These are phyloP conservation scores for Phaeosphaeria sp. DNA, from an alignment of 2,329 filamentous ascomycete genomes.

Conservation along the genomic window DNA sequence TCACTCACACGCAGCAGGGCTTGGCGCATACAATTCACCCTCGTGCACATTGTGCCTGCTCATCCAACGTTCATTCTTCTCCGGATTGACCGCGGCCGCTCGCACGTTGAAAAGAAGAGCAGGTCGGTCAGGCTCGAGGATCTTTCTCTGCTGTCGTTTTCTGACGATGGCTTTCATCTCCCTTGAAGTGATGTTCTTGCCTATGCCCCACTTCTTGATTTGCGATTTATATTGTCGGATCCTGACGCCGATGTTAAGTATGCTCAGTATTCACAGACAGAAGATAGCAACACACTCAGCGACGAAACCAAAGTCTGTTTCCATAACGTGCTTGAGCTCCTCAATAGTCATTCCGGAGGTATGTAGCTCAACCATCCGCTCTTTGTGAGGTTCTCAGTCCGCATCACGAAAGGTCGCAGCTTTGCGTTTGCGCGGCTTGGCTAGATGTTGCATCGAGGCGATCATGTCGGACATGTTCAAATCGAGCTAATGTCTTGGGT, in stretches of 20 bases:
- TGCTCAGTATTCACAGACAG: not conserved
- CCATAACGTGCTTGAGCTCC: not conserved
- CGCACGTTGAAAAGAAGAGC: slow-evolving; percentile 15
- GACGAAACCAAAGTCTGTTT: not conserved
- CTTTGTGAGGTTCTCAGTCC: slow-evolving; percentile 15
- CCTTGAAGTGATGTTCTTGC: slow-evolving; percentile 27
- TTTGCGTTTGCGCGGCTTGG: slow-evolving; percentile 20
- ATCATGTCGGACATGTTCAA: no score
- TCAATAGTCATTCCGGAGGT: not conserved
- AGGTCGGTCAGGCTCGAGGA: slow-evolving; percentile 14
- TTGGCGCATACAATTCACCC: slow-evolving; percentile 17
- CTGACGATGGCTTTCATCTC: slow-evolving; percentile 27
- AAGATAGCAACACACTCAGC: not conserved
- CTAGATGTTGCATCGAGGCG: slow-evolving; percentile 6
- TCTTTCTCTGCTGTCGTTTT: slow-evolving; percentile 20
- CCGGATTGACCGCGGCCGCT: slow-evolving; percentile 11
- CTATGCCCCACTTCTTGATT: slow-evolving; percentile 23
- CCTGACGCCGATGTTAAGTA: not conserved
- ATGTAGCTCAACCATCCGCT: slow-evolving; percentile 16
- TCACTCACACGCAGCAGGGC: slow-evolving; percentile 2
- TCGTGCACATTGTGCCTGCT: slow-evolving; percentile 10
- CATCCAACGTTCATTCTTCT: slow-evolving; percentile 27
- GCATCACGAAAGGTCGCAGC: slow-evolving; percentile 17
- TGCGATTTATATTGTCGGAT: slow-evolving; percentile 26
- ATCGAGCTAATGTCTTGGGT: no score